A percentile compares a stretch with the other conserved stretches of the same genome.
Conservation (phyloP, 192 early-diverging fungal genomes). For the Dissophora ornata region DNA sequence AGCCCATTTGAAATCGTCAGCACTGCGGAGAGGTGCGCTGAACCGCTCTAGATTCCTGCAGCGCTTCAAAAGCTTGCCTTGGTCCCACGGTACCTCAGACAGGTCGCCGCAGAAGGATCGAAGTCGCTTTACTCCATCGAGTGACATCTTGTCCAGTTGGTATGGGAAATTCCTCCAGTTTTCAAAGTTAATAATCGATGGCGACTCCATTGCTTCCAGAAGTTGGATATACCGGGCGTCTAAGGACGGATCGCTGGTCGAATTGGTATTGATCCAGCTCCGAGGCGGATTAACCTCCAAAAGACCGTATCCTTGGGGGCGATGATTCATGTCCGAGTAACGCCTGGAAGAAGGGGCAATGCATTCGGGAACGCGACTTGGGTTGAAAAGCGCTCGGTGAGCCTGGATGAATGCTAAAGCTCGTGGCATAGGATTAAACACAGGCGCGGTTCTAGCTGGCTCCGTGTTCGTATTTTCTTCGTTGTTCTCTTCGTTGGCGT, state of each 20-base stretch:
- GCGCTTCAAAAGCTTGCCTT: conserved; percentile 9
- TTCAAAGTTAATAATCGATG: conserved; percentile 10
- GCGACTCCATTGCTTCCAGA: conserved; percentile 11
- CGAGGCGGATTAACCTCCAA: conserved; percentile 13
- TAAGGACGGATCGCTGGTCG: not conserved
- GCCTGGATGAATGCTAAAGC: conserved; percentile 12
- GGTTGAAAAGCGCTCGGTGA: conserved; percentile 10
- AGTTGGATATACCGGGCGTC: conserved; percentile 6
- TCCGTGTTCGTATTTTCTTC: not conserved
- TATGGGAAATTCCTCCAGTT: conserved; percentile 9
- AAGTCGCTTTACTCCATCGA: conserved; percentile 15
- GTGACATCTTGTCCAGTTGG: not conserved
- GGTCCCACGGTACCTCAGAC: conserved; percentile 9
- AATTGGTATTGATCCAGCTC: conserved; percentile 11
- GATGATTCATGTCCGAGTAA: not conserved
- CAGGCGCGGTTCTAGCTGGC: conserved; percentile 5
- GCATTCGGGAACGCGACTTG: not conserved
- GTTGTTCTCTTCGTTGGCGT: not conserved
- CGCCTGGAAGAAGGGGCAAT: not conserved
- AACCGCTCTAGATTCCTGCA: conserved; percentile 34
- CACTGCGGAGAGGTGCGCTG: not conserved
- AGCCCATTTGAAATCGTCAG: conserved; percentile 16
- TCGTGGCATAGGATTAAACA: conserved; percentile 7
- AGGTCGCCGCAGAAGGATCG: conserved; percentile 11
- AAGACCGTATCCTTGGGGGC: not conserved